Evolutionary conservation across 331 rosid species (phyloP).

Genomic region (Ulmus americana): DNA sequence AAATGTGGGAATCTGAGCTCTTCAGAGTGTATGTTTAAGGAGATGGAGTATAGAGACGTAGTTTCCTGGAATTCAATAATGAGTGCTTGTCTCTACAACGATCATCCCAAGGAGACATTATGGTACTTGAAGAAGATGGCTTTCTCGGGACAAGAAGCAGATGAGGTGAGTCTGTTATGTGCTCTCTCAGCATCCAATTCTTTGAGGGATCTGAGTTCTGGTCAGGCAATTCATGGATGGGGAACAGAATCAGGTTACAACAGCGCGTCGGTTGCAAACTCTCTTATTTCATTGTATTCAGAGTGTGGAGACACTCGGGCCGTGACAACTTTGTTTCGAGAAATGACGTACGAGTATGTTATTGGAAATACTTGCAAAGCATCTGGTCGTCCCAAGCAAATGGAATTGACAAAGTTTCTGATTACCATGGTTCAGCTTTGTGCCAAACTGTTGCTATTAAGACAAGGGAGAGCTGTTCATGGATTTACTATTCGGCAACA

Average conservation of each 20-base stretch:
- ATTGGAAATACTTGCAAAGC: slow-evolving; percentile 31
- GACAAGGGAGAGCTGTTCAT: slow-evolving; percentile 47
- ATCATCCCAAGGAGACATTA: slow-evolving; percentile 28
- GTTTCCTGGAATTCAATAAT: slow-evolving; percentile 55
- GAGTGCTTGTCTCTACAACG: slow-evolving; percentile 40
- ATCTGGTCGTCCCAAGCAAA: slow-evolving; percentile 38
- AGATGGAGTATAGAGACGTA: slow-evolving; percentile 34
- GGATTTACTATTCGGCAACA: slow-evolving; percentile 39
- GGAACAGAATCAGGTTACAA: slow-evolving; percentile 44
- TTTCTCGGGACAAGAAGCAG: slow-evolving; percentile 29
- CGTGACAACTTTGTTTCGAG: slow-evolving; percentile 37
- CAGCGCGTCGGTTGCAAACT: slow-evolving; percentile 36
- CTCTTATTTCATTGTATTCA: slow-evolving; percentile 50
- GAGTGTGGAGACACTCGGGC: slow-evolving; percentile 26
- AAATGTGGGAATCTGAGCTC: slow-evolving; percentile 37
- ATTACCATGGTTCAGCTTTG: slow-evolving; percentile 33
- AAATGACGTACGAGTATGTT: slow-evolving; percentile 30
- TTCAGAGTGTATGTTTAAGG: slow-evolving; percentile 34
- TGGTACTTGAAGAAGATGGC: slow-evolving; percentile 33
- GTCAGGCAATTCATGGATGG: slow-evolving; percentile 34
- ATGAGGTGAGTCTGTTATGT: slow-evolving; percentile 39
- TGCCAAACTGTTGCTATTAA: slow-evolving; percentile 31
- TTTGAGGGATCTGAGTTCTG: slow-evolving; percentile 33
- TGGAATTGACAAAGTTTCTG: slow-evolving; percentile 31
- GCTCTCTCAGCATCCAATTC: slow-evolving; percentile 39